A percentile compares a stretch with the other conserved stretches of the same genome.
phyloP scores from a whole-genome alignment of 495 filamentous ascomycete species.

The Penicillium nucicola region DNA sequence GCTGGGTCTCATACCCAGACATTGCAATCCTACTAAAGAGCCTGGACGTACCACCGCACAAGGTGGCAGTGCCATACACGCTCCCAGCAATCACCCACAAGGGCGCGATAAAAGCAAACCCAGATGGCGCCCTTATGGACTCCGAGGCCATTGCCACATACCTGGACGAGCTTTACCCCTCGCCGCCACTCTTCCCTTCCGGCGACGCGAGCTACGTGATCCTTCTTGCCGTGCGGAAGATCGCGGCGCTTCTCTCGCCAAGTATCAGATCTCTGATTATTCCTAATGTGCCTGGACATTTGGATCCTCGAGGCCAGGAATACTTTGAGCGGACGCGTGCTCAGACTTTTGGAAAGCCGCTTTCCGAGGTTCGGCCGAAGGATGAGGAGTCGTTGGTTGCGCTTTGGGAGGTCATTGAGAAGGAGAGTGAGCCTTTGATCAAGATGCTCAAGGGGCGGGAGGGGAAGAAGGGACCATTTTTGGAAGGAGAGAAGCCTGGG shows the following conservation, averaged over 20 bases:
- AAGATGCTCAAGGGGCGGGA: constrained; percentile 24
- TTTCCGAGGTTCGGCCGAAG: constrained; percentile 25
- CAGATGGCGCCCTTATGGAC: constrained; percentile 33
- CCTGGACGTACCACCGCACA: constrained; percentile 23
- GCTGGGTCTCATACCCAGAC: constrained; percentile 41
- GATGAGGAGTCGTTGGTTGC: constrained; percentile 11
- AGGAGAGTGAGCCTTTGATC: constrained; percentile 9
- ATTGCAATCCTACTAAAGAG: constrained; percentile 31
- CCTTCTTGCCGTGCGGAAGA: constrained; percentile 11
- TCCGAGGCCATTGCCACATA: constrained; percentile 37
- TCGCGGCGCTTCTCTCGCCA: neutral
- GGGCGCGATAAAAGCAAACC: constrained; percentile 21
- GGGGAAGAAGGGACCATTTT: constrained; percentile 29
- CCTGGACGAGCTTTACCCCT: constrained; percentile 33
- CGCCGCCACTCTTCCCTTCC: constrained; percentile 28
- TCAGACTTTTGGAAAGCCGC: constrained; percentile 26
- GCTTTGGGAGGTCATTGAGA: constrained; percentile 16
- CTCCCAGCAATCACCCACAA: constrained; percentile 37
- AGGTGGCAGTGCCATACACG: constrained; percentile 26
- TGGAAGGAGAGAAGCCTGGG: constrained; percentile 27
- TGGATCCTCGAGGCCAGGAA: constrained; percentile 29
- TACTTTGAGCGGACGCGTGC: constrained; percentile 32
- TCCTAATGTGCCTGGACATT: constrained; percentile 16
- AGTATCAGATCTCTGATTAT: constrained; percentile 10
- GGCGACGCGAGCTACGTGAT: constrained; percentile 32